Base-by-base conservation (phyloP, 495 filamentous ascomycete genomes). In the Geopyxis carbonaria region DNA sequence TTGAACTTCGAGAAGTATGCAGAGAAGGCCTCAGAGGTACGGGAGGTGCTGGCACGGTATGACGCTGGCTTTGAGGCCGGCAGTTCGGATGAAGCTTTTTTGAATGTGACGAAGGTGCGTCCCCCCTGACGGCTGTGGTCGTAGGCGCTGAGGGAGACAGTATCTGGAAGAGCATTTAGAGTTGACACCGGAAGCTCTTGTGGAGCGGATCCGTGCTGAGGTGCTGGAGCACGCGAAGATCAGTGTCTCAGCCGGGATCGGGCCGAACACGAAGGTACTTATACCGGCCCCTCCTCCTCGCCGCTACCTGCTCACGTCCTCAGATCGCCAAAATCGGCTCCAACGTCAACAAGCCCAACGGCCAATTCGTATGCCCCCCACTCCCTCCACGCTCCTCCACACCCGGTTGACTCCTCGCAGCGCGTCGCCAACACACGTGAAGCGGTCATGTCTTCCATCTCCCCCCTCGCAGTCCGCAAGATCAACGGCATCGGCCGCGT, bases 261-360 rank as follows among this genome's bases (percentile, higher is more conserved):
- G 80, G 0, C 75, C 83, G 2, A 99, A 95, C 57, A 75, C 85
- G 2, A 87, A 42, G 40, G 48, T 51, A 40, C 25, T 34, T 10
- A 7, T 8, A 15, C n/a, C 31, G 20, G 15, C 20, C 13, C 29
- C 5, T 22, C 24, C 16, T 33, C 8, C 2, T 25, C n/a, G 22
- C 4, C 10, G 11, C 13, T 23, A 11, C 7, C 6, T n/a, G 31
- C 37, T 51, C 38, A 51, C 13, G 5, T 15, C 19, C 9, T 16
- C 22, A 80, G 50, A 64, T 99, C 4, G 87, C 91, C 14, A 99
- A 97, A 60, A 92, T 99, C 21, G 75, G 75, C 36, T 91, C 82
- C 13, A 95, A 99, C 50, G 71, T 72, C 45, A 94, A 95, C 59
- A 95, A 99, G 51, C 89, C 89, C 2, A 93, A 99, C 44, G 91